Conservation (phyloP, 345 rosid genomes). For the rapeseed (Brassica napus) region DNA sequence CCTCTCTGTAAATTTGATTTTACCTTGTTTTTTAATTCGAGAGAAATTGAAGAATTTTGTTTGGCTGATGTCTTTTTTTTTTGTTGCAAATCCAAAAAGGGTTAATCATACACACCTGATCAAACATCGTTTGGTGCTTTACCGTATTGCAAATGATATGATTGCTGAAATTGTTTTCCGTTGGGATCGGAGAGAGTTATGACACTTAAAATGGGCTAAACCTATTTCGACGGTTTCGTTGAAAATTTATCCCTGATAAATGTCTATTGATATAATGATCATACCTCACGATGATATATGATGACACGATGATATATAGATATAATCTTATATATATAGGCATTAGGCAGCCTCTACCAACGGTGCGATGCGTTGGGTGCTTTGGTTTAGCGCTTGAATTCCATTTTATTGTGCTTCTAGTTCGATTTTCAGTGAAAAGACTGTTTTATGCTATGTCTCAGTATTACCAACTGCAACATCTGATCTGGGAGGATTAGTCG, state of each 20-base stretch:
- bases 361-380: no score
- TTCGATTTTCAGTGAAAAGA: no score
- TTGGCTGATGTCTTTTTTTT: not conserved
- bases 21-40: not conserved
- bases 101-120: not conserved
- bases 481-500: no score
- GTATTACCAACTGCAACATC: no score
- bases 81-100: not conserved
- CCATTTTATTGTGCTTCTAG: no score
- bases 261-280: not conserved
- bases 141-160: not conserved
- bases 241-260: not conserved
- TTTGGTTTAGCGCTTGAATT: no score
- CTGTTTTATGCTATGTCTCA: no score
- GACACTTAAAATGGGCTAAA: not conserved
- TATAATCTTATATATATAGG: no score
- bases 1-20: not conserved
- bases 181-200: conserved; percentile 7
- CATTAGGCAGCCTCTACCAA: no score
- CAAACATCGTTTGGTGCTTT: not conserved
- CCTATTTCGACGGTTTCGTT: conserved; percentile 3
- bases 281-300: no score
- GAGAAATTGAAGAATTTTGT: not conserved
- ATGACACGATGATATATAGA: no score
- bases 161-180: not conserved